Evolutionary conservation across 345 rosid genomes (phyloP), one percentile per base, ranked within the genome.

Genomic region (Populus euphratica): DNA sequence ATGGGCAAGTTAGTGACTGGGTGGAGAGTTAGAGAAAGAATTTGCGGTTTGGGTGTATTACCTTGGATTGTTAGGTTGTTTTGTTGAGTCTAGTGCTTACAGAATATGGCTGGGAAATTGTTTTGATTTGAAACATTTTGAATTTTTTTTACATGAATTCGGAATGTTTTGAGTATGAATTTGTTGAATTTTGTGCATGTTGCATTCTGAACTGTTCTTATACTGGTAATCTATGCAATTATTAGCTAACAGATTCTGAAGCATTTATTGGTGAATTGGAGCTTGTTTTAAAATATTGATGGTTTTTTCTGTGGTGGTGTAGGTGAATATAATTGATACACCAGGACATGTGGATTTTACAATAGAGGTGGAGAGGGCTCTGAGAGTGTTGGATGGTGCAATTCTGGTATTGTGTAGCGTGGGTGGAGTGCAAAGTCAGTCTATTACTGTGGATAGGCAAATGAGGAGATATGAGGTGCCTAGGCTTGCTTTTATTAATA

Each of bases 301-400:
- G 29, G 63, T n/a, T n/a, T 56, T n/a, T 56, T 23, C 63, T 56
- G 63, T 56, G 63, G 27, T n/a, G 14, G 23, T 84, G 72, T 80
- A 96, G 98, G 84, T 96, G 76, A 96, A 96, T 85, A 96, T 94
- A 29, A 92, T 96, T 56, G 99, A 96, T 77, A 96, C 98, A 3
- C 99, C 99, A 59, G 98, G 98, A 38, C 99, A 94, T 76, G 98
- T 96, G 70, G 99, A 94, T 85, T 96, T 96, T 87, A 96, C 99
- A 0, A 94, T 96, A 65, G 99, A 96, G 86, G 99, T 96, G 67
- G 98, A 96, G 91, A 91, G 99, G 78, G 99, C 98, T 1, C 81
- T 96, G 80, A 93, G 99, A 69, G 98, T 94, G 79, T 86, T 96
- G 74, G 99, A 94, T 72, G 99, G 99, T 68, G 98, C 99, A 27